Evolutionary conservation across 257 asterid species (phyloP).

Genomic region (Solanum pinnatisectum): DNA sequence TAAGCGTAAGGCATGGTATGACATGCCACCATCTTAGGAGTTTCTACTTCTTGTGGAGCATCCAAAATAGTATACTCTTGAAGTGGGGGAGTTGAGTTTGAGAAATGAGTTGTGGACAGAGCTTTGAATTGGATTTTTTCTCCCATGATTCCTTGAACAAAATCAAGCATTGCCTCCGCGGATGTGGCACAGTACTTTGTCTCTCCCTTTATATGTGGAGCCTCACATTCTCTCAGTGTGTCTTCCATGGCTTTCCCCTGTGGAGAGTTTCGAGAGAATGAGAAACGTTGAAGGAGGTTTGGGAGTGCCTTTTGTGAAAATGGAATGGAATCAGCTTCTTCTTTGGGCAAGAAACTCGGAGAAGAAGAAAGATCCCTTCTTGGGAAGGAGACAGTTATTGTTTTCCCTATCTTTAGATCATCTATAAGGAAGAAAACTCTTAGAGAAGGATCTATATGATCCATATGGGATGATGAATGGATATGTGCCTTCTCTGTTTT

Average conservation of each 20-base stretch:
- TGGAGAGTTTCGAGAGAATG: slow-evolving; percentile 43
- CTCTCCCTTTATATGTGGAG: slow-evolving; percentile 46
- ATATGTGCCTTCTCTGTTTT: slow-evolving; percentile 13
- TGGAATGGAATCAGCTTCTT: slow-evolving; percentile 55
- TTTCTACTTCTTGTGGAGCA: slow-evolving; percentile 20
- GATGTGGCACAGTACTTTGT: slow-evolving; percentile 70
- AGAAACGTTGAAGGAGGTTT: slow-evolving; percentile 34
- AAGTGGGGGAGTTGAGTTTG: slow-evolving; percentile 10
- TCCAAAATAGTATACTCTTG: slow-evolving; percentile 37
- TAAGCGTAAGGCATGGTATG: slow-evolving; percentile 74
- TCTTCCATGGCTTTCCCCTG: slow-evolving; percentile 63
- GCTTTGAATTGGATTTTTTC: slow-evolving; percentile 9
- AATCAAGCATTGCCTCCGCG: slow-evolving; percentile 51
- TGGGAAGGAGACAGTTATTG: slow-evolving; percentile 49
- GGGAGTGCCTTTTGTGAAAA: slow-evolving; percentile 40
- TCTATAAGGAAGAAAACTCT: slow-evolving; percentile 53
- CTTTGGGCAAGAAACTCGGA: slow-evolving; percentile 28
- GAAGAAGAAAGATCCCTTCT: slow-evolving; percentile 23
- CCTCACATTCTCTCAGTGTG: slow-evolving; percentile 55
- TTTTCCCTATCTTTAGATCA: slow-evolving; percentile 41
- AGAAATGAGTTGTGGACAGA: slow-evolving; percentile 36
- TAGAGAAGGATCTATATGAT: slow-evolving; percentile 47
- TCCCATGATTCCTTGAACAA: slow-evolving; percentile 30
- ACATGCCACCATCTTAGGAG: slow-evolving; percentile 49
- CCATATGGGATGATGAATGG: slow-evolving; percentile 36